phyloP scores from a whole-genome alignment of 2,329 filamentous ascomycete genomes.

The Cryphonectria parasitica region DNA sequence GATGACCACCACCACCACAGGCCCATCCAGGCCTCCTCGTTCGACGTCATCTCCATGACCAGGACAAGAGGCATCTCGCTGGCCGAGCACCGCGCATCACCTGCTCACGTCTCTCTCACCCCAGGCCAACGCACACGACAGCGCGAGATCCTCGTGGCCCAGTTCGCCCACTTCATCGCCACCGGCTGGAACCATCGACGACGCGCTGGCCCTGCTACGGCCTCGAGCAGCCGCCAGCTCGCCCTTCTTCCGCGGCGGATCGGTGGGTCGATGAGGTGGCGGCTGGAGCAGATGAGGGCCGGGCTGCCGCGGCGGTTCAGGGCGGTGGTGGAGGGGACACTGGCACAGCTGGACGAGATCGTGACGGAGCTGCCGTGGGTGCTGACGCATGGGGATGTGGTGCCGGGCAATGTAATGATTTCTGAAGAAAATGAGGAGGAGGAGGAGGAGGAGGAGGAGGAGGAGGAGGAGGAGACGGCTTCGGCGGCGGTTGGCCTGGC shows the following conservation, averaged over 20 bases:
- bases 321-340: conserved; percentile 33
- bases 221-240: background rate
- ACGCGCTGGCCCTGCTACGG: conserved; percentile 13
- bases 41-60: conserved; percentile 48
- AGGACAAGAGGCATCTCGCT: conserved; percentile 48
- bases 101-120: background rate
- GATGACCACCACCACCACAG: conserved; percentile 6
- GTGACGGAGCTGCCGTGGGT: conserved; percentile 53
- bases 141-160: conserved; percentile 42
- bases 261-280: conserved; percentile 46
- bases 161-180: conserved; percentile 48
- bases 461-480: too few species aligned
- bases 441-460: background rate
- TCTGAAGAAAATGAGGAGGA: conserved; percentile 30
- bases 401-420: conserved; percentile 61
- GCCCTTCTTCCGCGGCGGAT: conserved; percentile 38
- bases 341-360: conserved; percentile 40
- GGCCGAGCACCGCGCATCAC: conserved; percentile 35
- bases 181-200: conserved; percentile 40
- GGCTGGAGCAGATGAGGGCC: conserved; percentile 43
- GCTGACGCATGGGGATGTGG: conserved; percentile 64
- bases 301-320: conserved; percentile 43
- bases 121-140: background rate
- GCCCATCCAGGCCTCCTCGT: conserved; percentile 7
- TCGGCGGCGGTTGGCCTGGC: conserved; percentile 38